These are phyloP conservation scores for Lactifluus echinatus DNA, from an alignment of 768 basidiomycete species.

Conservation along the genomic window DNA sequence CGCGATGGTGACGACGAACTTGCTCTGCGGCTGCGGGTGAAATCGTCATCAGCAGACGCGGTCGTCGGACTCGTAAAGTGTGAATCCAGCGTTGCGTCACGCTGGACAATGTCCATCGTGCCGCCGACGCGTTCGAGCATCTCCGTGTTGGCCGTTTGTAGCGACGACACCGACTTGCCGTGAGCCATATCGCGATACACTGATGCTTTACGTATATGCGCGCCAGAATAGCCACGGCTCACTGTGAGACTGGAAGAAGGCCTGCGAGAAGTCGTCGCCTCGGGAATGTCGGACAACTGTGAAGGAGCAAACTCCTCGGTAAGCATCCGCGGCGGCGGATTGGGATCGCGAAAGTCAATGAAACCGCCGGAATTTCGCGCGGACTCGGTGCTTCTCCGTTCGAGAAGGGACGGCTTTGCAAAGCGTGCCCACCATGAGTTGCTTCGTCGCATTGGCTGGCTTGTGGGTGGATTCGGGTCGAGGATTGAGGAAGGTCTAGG, in stretches of 20 bases:
- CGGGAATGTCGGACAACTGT: constrained; percentile 15
- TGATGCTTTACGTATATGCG: constrained; percentile 13
- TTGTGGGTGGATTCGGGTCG: constrained; percentile 33
- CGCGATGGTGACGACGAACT: neutral
- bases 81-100: constrained; percentile 20
- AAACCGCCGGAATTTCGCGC: constrained; percentile 20
- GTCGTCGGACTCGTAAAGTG: neutral
- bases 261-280: constrained; percentile 3
- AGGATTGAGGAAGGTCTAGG: constrained; percentile 36
- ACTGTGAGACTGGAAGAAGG: neutral
- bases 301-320: constrained; percentile 44
- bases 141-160: constrained; percentile 63
- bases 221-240: constrained; percentile 1
- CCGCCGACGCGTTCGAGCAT: constrained; percentile 57
- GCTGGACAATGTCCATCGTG: constrained; percentile 63
- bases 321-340: constrained; percentile 58
- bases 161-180: constrained; percentile 34
- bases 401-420: constrained; percentile 54
- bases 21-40: neutral
- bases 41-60: constrained; percentile 1
- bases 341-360: constrained; percentile 69
- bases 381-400: constrained; percentile 40
- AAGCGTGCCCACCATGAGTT: constrained; percentile 78
- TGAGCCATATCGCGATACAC: constrained; percentile 25
- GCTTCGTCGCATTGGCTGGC: constrained; percentile 48